Evolutionary conservation across 225 moss, liverwort and hornwort species (phyloP).

Genomic region (Ulota crispa): DNA sequence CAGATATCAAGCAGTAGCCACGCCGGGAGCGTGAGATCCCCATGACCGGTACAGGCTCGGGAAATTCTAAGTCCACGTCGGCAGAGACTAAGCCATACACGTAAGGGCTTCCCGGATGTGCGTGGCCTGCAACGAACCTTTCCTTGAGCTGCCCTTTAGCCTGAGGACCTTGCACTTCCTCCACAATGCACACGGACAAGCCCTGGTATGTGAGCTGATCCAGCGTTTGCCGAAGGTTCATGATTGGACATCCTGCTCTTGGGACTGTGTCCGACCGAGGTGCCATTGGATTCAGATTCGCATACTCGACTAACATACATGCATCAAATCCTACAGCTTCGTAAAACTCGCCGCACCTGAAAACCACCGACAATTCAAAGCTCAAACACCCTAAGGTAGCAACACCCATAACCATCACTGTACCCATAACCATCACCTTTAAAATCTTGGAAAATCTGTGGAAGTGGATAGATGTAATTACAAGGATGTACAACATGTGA

Average conservation of each 20-base stretch:
- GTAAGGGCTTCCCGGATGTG: conserved; percentile 94
- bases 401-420: no score
- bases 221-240: conserved; percentile 88
- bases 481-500: no score
- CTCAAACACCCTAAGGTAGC: not conserved
- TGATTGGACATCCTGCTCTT: conserved; percentile 90
- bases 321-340: conserved; percentile 91
- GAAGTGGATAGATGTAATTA: no score
- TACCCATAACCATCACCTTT: no score
- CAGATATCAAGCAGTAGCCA: conserved; percentile 74
- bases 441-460: no score
- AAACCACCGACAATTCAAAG: not conserved
- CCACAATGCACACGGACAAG: conserved; percentile 96
- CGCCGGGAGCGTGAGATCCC: conserved; percentile 75
- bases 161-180: conserved; percentile 92
- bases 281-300: conserved; percentile 92
- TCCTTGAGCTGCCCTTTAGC: conserved; percentile 76
- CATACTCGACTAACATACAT: conserved; percentile 86
- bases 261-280: conserved; percentile 65
- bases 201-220: conserved; percentile 79
- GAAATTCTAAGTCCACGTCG: conserved; percentile 92
- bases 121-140: conserved; percentile 88
- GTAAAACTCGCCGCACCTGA: conserved; percentile 88
- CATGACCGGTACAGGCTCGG: conserved; percentile 83
- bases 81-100: conserved; percentile 92